Conservation (phyloP, 257 asterid genomes). For the Haberlea rhodopensis region DNA sequence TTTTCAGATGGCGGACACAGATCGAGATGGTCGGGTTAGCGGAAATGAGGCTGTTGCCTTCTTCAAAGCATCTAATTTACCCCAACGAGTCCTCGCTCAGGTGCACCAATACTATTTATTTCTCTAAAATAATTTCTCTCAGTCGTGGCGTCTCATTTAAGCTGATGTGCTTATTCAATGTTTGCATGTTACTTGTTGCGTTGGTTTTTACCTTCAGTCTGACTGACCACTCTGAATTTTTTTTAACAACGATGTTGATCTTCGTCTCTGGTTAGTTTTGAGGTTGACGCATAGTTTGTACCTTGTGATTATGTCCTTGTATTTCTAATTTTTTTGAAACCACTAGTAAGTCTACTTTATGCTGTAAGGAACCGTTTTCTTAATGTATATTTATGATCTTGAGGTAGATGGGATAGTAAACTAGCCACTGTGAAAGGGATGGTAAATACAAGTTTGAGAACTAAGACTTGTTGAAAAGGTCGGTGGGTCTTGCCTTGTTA, state of each 20-base stretch:
- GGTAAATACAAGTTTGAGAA: slow-evolving; percentile 4
- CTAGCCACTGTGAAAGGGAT: slow-evolving; percentile 1
- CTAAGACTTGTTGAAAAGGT: slow-evolving; percentile 11
- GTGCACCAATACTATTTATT: slow-evolving; percentile 29
- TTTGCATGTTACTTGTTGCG: slow-evolving; percentile 15
- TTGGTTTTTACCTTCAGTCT: slow-evolving; percentile 9
- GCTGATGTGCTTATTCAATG: background rate
- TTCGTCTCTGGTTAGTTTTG: background rate
- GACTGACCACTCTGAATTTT: slow-evolving; percentile 21
- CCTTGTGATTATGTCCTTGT: too few relatives aligned
- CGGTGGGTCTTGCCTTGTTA: slow-evolving; percentile 2
- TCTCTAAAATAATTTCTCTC: background rate
- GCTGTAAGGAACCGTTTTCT: slow-evolving; percentile 9
- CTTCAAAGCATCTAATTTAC: slow-evolving; percentile 71
- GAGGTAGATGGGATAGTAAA: slow-evolving; percentile 17
- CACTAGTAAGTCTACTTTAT: slow-evolving; percentile 1
- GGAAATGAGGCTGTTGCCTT: slow-evolving; percentile 84
- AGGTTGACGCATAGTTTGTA: slow-evolving; percentile 10
- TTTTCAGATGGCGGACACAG: slow-evolving; percentile 86
- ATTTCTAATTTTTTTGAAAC: slow-evolving; percentile 10
- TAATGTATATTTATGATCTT: background rate
- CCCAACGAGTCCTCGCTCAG: slow-evolving; percentile 91
- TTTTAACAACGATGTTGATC: slow-evolving; percentile 2
- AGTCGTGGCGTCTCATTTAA: background rate
- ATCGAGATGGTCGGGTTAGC: slow-evolving; percentile 93